phyloP scores from a whole-genome alignment of 2,329 filamentous ascomycete genomes.

The Fusarium sp. region DNA sequence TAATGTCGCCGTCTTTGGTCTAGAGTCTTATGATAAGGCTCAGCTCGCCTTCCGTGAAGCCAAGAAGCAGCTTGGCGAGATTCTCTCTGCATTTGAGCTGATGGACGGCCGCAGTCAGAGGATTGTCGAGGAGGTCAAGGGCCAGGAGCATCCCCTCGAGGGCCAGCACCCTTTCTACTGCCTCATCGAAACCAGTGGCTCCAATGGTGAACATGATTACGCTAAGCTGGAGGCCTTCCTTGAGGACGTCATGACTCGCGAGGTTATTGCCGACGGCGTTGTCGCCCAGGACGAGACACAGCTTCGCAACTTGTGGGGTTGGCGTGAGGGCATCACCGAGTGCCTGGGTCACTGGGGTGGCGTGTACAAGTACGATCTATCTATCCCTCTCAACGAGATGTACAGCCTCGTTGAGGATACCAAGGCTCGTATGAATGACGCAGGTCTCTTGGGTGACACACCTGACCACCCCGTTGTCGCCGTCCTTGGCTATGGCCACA shows the following conservation, averaged over 20 bases:
- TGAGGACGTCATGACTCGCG: constrained; percentile 88
- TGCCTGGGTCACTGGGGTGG: constrained; percentile 89
- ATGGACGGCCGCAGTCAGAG: constrained; percentile 90
- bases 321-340: constrained; percentile 93
- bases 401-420: constrained; percentile 91
- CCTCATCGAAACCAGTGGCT: constrained; percentile 94
- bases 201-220: constrained; percentile 90
- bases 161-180: constrained; percentile 93
- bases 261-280: constrained; percentile 88
- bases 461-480: constrained; percentile 81
- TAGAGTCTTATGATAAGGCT: constrained; percentile 89
- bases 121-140: constrained; percentile 77
- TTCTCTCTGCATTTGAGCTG: constrained; percentile 95
- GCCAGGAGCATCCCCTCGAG: constrained; percentile 82
- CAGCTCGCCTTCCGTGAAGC: constrained; percentile 87
- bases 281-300: constrained; percentile 95
- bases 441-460: constrained; percentile 80
- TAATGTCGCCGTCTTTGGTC: constrained; percentile 93
- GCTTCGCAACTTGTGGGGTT: constrained; percentile 83
- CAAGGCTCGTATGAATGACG: constrained; percentile 73
- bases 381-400: constrained; percentile 86
- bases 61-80: constrained; percentile 90
- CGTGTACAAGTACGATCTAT: constrained; percentile 98
- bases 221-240: constrained; percentile 91
- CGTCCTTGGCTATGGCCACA: constrained; percentile 97